Base-by-base conservation (phyloP, 495 filamentous ascomycete genomes). In the Cetradonia linearis region DNA sequence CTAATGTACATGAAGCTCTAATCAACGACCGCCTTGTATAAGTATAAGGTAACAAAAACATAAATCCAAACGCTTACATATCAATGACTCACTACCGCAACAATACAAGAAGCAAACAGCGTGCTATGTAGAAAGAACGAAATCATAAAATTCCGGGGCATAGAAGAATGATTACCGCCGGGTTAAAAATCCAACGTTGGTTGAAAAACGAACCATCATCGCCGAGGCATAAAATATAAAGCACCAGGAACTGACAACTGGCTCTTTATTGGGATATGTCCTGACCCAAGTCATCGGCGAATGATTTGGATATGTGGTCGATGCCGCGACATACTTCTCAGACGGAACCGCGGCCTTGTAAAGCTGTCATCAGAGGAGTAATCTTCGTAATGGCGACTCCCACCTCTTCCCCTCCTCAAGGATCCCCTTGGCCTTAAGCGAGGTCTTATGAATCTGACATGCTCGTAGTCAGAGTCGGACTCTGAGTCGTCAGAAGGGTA, bases 301-400 rank as follows among this genome's bases (percentile, higher is more conserved):
- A 30, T 3, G 18, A 10, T 11, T 10, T 46, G 33, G 14, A 38
- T 23, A 25, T 25, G 8, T 28, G 27, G 20, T 50, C 23, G 34
- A 25, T 27, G 20, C 33, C 36, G 49, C 14, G 58, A 34, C 31
- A 16, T 40, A 31, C 57, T 59, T 23, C 46, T 40, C 20, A 49
- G 36, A 16, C 34, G 57, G 38, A 37, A 13, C 11, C 27, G 23
- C 46, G 48, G 28, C 30, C 48, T 54, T 10, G 8, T 54, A 52
- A 62, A 62, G 60, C 60, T 62, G 38, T 62, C 60, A 58, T 62
- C 60, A 1, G 60, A 57, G 48, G 44, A 42, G 38, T 48, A 36
- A 58, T 20, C 42, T 25, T 3, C 50, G 23, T 23, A 23, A 36
- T 36, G 48, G 38, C 47, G 58, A n/a, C 58, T 60, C 25, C 27